phyloP scores from a whole-genome alignment of 345 rosid species.

The Luvunga scandens region DNA sequence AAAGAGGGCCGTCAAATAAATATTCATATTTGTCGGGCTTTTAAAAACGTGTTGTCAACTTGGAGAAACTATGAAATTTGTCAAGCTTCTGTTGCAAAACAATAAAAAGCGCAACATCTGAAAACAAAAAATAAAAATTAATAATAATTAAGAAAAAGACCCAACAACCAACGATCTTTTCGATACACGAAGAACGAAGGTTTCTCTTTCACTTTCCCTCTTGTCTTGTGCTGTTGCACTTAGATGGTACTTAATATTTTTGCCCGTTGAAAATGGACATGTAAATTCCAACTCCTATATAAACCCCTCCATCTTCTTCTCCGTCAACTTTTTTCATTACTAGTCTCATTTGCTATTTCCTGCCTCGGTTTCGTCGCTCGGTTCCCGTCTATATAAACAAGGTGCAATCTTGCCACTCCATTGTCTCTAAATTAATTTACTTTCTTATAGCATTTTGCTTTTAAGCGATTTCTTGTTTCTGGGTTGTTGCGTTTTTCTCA shows the following conservation, averaged over 20 bases:
- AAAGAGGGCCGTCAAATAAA: too few species aligned
- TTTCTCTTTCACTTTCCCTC: background rate
- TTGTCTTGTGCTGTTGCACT: background rate
- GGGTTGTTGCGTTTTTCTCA: constrained; percentile 20
- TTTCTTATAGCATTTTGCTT: background rate
- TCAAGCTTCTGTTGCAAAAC: background rate
- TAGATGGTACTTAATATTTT: too few species aligned
- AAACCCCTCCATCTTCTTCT: constrained; percentile 28
- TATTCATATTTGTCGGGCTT: background rate
- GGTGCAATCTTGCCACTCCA: constrained; percentile 1
- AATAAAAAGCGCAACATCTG: background rate
- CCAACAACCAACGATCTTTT: constrained; percentile 14
- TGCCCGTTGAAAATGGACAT: background rate
- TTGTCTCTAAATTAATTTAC: background rate
- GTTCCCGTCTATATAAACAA: constrained; percentile 14
- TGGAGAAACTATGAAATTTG: background rate
- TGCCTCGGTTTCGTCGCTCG: constrained; percentile 35
- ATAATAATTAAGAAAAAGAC: background rate
- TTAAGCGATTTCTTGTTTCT: constrained; percentile 21
- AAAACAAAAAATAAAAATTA: background rate
- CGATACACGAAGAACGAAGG: background rate
- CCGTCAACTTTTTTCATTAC: constrained; percentile 34
- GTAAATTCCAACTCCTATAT: background rate
- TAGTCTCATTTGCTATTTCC: constrained; percentile 12
- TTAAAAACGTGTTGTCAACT: background rate